Evolutionary conservation across 306 rosid species (phyloP).

Genomic region (Ochetophila trinervis): DNA sequence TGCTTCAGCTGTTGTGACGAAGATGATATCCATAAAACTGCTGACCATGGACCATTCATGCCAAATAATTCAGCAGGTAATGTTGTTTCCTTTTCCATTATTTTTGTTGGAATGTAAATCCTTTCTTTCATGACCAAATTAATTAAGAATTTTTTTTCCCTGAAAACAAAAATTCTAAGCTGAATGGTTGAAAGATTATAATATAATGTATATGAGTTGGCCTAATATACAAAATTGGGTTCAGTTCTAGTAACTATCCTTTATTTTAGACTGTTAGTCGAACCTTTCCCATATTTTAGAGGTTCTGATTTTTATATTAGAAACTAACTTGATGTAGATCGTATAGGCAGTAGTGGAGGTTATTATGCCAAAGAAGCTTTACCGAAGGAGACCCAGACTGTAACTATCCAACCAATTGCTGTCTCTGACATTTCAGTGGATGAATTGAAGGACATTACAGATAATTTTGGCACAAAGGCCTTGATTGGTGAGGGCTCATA

Average conservation of each 20-base stretch:
- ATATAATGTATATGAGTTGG: not conserved
- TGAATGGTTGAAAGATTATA: not conserved
- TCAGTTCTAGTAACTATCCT: not conserved
- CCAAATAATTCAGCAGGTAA: slow-evolving; percentile 46
- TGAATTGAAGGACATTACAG: slow-evolving; percentile 63
- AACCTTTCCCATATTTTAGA: not conserved
- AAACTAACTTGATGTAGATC: slow-evolving; percentile 1
- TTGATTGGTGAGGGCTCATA: slow-evolving; percentile 83
- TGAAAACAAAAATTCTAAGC: not conserved
- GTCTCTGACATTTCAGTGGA: slow-evolving; percentile 64
- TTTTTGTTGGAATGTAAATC: not conserved
- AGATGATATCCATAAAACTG: slow-evolving; percentile 38
- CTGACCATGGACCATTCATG: slow-evolving; percentile 39
- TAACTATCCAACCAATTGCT: slow-evolving; percentile 55
- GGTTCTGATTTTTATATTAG: slow-evolving; percentile 19
- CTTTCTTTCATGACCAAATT: not conserved
- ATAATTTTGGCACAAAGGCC: slow-evolving; percentile 58
- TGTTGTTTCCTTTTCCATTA: not conserved
- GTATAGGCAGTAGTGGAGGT: slow-evolving; percentile 41
- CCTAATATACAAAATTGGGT: not conserved
- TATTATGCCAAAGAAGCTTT: slow-evolving; percentile 40
- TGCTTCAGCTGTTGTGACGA: slow-evolving; percentile 70
- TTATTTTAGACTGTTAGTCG: no score
- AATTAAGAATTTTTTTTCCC: not conserved
- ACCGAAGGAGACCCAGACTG: slow-evolving; percentile 24